Conservation (phyloP, 345 rosid species). For the Pelargonium nanum region DNA sequence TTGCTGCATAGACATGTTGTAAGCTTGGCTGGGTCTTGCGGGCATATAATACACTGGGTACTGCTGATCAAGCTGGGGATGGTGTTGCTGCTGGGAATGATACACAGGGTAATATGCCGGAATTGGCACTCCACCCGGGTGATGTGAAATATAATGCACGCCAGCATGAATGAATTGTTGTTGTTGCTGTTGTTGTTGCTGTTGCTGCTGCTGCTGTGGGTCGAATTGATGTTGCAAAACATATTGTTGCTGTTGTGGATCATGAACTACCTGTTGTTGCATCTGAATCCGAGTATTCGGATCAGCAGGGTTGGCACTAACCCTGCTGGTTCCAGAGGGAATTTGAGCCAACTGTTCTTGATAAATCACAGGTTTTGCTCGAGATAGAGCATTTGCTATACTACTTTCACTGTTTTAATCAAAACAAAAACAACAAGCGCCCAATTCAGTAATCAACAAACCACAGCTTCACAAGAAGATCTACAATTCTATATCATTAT, state of each 20-base stretch:
- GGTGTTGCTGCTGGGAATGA: constrained; percentile 34
- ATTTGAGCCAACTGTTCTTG: constrained; percentile 60
- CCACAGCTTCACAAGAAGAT: not conserved
- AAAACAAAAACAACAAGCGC: constrained; percentile 1
- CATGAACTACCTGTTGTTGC: constrained; percentile 21
- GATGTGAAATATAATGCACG: constrained; percentile 62
- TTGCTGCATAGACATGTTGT: constrained; percentile 53
- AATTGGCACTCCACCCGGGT: constrained; percentile 50
- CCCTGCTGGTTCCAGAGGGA: constrained; percentile 40
- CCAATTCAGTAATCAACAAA: constrained; percentile 1
- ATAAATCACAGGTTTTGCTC: constrained; percentile 48
- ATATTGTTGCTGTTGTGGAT: constrained; percentile 49
- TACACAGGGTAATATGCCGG: constrained; percentile 62
- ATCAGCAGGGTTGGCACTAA: constrained; percentile 34
- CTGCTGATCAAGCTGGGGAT: constrained; percentile 71
- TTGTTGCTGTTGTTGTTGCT: constrained; percentile 27
- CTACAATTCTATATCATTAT: not conserved
- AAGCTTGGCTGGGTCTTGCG: constrained; percentile 49
- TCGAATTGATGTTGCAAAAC: constrained; percentile 49
- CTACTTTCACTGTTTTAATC: constrained; percentile 58
- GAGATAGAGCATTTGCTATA: constrained; percentile 47
- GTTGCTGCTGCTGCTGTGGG: constrained; percentile 37
- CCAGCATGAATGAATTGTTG: constrained; percentile 69
- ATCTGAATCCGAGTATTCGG: constrained; percentile 41
- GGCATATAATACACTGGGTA: constrained; percentile 68